Base-by-base conservation (phyloP, 148 eudicot species). In the Dysphania ambrosioides region DNA sequence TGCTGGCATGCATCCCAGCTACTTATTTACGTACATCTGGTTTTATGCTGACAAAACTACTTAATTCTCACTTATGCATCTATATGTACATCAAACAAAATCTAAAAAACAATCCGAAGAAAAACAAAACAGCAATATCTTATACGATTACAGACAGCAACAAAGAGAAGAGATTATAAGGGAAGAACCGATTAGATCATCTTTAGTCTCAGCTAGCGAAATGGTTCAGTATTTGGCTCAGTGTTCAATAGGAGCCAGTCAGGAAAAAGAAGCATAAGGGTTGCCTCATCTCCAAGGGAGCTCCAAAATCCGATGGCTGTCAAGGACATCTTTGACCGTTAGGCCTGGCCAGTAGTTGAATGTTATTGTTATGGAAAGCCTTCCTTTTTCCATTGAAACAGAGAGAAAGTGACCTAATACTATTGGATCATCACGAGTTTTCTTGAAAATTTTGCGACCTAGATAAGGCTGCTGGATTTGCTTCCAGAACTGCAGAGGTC, bases 391-490 rank as follows among this genome's bases (percentile, higher is more conserved):
- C n/a, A 40, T 55, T 9, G 27, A 58, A 57, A 30, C 16, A 16
- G 44, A 36, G 30, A 24, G 34, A 36, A 16, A 72, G 1, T 71
- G 44, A 42, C 40, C n/a, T 8, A n/a, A 21, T 44, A 63, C 19
- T 23, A 55, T 13, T 13, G 31, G 59, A 40, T 16, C 11, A 64
- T 81, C 36, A 84, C 12, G 80, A 78, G 76, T 66, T 83, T 83
- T 90, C 96, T 12, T 85, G 87, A 77, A 90, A 88, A 72, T 59
- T 90, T 26, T 80, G 63, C 3, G 96, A 87, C 81, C 90, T 70
- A 13, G 92, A 90, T 66, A 90, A 72, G 24, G 92, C 89, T 21
- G 96, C 89, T 63, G 96, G 96, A 74, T 88, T 90, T 51, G 89
- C 92, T 77, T 84, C 88, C 56, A 85, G 69, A 27, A 82, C 84